phyloP scores from a whole-genome alignment of 2,329 filamentous ascomycete species.

The Trichophyton verrucosum region DNA sequence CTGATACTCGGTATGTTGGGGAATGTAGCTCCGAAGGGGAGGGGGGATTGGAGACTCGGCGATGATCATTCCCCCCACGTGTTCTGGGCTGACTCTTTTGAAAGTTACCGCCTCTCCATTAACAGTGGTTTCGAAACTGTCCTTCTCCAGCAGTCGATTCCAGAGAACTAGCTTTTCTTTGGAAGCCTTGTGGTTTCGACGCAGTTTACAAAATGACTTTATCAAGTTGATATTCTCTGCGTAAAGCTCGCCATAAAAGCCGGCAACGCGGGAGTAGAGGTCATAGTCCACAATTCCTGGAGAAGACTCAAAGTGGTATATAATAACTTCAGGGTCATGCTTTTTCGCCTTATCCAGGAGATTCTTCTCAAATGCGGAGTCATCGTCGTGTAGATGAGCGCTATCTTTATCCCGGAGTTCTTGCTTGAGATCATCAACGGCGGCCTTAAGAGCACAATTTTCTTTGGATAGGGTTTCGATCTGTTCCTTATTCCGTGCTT shows the following conservation, averaged over 20 bases:
- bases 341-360: not conserved
- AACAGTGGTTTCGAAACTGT: conserved; percentile 22
- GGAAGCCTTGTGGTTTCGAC: conserved; percentile 21
- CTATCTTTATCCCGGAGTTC: not conserved
- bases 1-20: not conserved
- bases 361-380: not conserved
- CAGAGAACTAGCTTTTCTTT: conserved; percentile 24
- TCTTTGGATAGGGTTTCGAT: not conserved
- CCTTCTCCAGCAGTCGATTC: conserved; percentile 19
- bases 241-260: conserved; percentile 25
- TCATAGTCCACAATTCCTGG: conserved; percentile 3
- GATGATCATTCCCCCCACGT: not conserved
- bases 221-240: conserved; percentile 19
- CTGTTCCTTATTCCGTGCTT: not conserved
- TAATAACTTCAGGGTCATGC: not conserved
- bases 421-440: not conserved
- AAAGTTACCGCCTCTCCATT: conserved; percentile 21
- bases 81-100: conserved; percentile 13
- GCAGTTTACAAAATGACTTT: conserved; percentile 20
- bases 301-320: not conserved
- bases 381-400: not conserved
- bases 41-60: conserved; percentile 1
- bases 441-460: not conserved
- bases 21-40: not conserved
- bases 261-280: conserved; percentile 15